Evolutionary conservation across 139 green algal genomes (phyloP).

Genomic region (Micromonas pusilla): DNA sequence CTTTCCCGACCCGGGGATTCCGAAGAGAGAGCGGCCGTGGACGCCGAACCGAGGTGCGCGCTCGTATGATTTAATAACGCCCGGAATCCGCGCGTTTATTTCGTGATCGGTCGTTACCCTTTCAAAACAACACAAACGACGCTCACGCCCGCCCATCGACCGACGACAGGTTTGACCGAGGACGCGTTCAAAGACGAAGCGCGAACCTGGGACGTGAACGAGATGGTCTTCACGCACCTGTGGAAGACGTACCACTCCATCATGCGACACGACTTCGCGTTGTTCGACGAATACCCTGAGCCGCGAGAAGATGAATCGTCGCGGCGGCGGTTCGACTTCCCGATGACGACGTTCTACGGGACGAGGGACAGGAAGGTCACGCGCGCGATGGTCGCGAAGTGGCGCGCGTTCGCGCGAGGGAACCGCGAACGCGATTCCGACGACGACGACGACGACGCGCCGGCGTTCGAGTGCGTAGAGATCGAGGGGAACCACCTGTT

Average conservation of each 20-base stretch:
- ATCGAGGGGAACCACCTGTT: slow-evolving; percentile 68
- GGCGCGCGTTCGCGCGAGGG: slow-evolving; percentile 38
- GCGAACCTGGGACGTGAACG: slow-evolving; percentile 67
- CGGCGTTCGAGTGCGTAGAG: slow-evolving; percentile 36
- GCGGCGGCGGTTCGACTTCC: slow-evolving; percentile 38
- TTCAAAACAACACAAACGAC: too few species aligned
- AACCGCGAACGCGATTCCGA: too few species aligned
- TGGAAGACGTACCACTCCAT: slow-evolving; percentile 58
- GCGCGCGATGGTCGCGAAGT: slow-evolving; percentile 46
- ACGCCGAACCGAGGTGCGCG: neutral
- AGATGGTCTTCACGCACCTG: slow-evolving; percentile 63
- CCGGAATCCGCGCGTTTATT: too few species aligned
- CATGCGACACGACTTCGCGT: slow-evolving; percentile 65
- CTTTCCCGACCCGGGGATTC: slow-evolving; percentile 69
- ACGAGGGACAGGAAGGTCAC: slow-evolving; percentile 48
- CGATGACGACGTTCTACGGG: slow-evolving; percentile 53
- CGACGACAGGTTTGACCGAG: neutral
- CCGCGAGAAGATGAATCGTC: neutral
- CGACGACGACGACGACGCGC: too few species aligned
- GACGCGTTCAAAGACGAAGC: slow-evolving; percentile 53
- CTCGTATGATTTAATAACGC: too few species aligned
- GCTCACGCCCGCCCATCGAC: too few species aligned
- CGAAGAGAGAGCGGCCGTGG: slow-evolving; percentile 58
- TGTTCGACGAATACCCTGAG: slow-evolving; percentile 69
- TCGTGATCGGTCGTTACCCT: too few species aligned